These are phyloP conservation scores for Dentipellis fragilis DNA, from an alignment of 768 basidiomycete genomes.

Conservation along the genomic window DNA sequence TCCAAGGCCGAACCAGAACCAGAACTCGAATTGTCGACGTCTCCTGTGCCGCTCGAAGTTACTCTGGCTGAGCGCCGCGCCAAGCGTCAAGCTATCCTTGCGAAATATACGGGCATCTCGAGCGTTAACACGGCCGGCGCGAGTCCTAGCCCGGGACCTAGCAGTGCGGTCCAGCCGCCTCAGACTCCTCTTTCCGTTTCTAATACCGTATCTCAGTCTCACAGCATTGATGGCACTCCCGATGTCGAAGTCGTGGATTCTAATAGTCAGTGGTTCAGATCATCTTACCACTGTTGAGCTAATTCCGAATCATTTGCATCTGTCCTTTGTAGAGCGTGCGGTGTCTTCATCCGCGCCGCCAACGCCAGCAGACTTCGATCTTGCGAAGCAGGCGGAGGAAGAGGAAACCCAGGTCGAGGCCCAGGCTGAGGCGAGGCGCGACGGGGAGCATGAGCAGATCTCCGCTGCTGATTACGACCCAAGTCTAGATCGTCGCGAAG, in stretches of 20 bases:
- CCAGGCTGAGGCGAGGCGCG: slow-evolving; percentile 31
- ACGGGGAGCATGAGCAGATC: slow-evolving; percentile 52
- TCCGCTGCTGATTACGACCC: slow-evolving; percentile 93
- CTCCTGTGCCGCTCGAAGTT: slow-evolving; percentile 41
- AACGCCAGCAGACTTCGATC: slow-evolving; percentile 47
- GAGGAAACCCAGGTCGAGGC: slow-evolving; percentile 36
- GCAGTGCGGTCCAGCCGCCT: slow-evolving; percentile 71
- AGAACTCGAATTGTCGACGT: slow-evolving; percentile 44
- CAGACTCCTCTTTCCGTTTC: slow-evolving; percentile 45
- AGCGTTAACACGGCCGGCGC: slow-evolving; percentile 24
- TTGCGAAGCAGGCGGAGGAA: slow-evolving; percentile 56
- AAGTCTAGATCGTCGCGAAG: slow-evolving; percentile 71
- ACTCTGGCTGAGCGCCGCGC: slow-evolving; percentile 61
- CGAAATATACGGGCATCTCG: slow-evolving; percentile 53
- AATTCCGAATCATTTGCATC: background rate
- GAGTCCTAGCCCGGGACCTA: slow-evolving; percentile 51
- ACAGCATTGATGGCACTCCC: slow-evolving; percentile 29
- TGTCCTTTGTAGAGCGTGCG: slow-evolving; percentile 10
- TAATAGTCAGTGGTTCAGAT: background rate
- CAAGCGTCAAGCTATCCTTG: slow-evolving; percentile 65
- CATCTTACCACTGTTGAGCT: background rate
- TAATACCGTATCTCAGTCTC: slow-evolving; percentile 51
- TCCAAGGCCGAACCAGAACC: slow-evolving; percentile 22
- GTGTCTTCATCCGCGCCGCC: slow-evolving; percentile 52
- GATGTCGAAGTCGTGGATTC: slow-evolving; percentile 2